phyloP scores from a whole-genome alignment of 1,284 basidiomycete species.

The Microbotryomycetes sp. region DNA sequence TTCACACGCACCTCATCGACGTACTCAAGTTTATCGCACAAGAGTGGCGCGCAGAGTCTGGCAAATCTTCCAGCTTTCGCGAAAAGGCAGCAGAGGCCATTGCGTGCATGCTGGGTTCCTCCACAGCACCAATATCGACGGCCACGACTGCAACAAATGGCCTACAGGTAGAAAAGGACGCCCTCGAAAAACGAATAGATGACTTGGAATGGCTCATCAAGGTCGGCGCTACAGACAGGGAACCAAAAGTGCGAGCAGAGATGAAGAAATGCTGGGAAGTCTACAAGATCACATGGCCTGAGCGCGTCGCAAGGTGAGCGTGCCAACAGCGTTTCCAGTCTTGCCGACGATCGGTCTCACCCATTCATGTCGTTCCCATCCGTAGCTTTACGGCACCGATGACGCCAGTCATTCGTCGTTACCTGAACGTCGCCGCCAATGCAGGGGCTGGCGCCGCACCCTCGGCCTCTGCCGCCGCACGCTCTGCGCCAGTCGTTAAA shows the following conservation, averaged over 20 bases:
- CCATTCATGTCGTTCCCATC: background rate
- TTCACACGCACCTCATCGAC: slow-evolving; percentile 59
- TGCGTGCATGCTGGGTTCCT: slow-evolving; percentile 30
- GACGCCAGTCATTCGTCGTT: slow-evolving; percentile 66
- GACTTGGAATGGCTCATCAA: slow-evolving; percentile 66
- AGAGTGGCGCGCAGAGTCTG: slow-evolving; percentile 45
- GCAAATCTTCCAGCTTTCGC: slow-evolving; percentile 62
- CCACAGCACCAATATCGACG: slow-evolving; percentile 11
- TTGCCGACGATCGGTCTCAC: background rate
- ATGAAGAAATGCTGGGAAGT: slow-evolving; percentile 65
- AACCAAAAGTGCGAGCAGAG: slow-evolving; percentile 61
- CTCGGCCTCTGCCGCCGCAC: background rate
- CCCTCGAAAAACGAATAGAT: slow-evolving; percentile 56
- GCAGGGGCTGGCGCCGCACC: background rate
- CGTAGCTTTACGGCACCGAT: slow-evolving; percentile 63
- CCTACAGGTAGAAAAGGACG: slow-evolving; percentile 45
- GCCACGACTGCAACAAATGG: slow-evolving; percentile 1
- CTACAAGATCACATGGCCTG: slow-evolving; percentile 61
- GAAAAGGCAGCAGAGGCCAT: slow-evolving; percentile 58
- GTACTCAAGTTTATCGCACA: slow-evolving; percentile 58
- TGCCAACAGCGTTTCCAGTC: background rate
- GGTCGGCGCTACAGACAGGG: slow-evolving; percentile 62
- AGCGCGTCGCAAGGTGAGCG: slow-evolving; percentile 58
- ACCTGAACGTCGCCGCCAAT: slow-evolving; percentile 52
- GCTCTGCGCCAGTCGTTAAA: background rate